phyloP scores from a whole-genome alignment of 2,329 filamentous ascomycete species.

The Fusarium incarnatum region DNA sequence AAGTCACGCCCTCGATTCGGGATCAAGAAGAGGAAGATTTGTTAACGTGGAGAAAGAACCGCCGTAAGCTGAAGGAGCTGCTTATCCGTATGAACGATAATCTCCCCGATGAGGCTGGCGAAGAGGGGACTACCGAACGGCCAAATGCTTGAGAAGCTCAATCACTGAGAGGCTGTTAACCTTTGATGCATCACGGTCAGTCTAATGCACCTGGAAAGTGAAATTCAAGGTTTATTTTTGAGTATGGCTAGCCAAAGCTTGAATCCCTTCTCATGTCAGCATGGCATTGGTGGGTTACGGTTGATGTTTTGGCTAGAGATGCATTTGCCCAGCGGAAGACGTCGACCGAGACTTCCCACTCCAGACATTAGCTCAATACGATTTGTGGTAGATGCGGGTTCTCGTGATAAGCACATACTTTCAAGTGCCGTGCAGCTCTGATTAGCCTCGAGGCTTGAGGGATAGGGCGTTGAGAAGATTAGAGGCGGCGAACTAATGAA shows the following conservation, averaged over 20 bases:
- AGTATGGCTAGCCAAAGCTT: neutral
- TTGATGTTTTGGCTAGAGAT: neutral
- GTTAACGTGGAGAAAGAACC: conserved; percentile 58
- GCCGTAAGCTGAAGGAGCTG: conserved; percentile 58
- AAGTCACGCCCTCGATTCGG: conserved; percentile 69
- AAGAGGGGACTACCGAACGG: conserved; percentile 37
- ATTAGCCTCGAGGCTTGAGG: neutral
- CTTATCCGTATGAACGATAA: conserved; percentile 59
- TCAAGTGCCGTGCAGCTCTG: neutral
- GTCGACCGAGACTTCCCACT: neutral
- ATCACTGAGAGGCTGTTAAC: neutral
- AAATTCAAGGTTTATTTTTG: conserved; percentile 19
- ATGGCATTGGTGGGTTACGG: neutral
- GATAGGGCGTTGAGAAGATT: neutral
- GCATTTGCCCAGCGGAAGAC: neutral
- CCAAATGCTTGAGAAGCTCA: neutral
- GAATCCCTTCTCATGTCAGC: neutral
- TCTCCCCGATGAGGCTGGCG: conserved; percentile 57
- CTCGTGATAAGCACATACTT: neutral
- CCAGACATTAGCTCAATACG: neutral
- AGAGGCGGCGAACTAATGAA: neutral
- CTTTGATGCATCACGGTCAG: neutral
- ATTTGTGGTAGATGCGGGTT: neutral
- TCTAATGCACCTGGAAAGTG: conserved; percentile 2
- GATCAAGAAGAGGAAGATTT: conserved; percentile 64